These are phyloP conservation scores for Tremellales sp. DNA, from an alignment of 1,284 basidiomycete genomes.

Conservation along the genomic window DNA sequence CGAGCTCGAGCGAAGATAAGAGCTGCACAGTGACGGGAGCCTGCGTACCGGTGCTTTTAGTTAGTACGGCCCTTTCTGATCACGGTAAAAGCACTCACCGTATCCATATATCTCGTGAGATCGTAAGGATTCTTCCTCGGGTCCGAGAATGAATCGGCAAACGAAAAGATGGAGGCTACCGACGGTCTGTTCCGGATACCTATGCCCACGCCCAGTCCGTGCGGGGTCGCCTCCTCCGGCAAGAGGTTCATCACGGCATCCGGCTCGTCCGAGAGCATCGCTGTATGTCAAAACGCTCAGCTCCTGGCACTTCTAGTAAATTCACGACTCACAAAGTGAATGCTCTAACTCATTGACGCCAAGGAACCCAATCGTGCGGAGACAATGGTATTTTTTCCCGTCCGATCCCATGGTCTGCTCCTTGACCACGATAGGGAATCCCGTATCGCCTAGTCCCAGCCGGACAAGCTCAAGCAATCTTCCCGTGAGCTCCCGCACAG, in stretches of 20 bases:
- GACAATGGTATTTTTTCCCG: conserved; percentile 11
- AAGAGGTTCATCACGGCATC: conserved; percentile 65
- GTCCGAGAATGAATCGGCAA: conserved; percentile 36
- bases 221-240: conserved; percentile 37
- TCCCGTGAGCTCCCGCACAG: conserved; percentile 40
- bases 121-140: conserved; percentile 64
- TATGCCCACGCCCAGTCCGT: no score
- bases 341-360: conserved; percentile 90
- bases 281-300: conserved; percentile 49
- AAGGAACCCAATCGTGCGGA: conserved; percentile 84
- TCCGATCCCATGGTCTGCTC: conserved; percentile 49
- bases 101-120: conserved; percentile 84
- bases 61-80: conserved; percentile 14
- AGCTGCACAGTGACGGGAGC: conserved; percentile 77
- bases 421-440: conserved; percentile 74
- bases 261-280: conserved; percentile 68
- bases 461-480: conserved; percentile 41
- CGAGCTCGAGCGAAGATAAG: conserved; percentile 79
- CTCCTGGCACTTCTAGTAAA: conserved; percentile 3
- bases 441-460: conserved; percentile 59
- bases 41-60: conserved; percentile 47
- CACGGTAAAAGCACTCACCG: conserved; percentile 54
- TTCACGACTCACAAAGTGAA: conserved; percentile 65
- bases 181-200: conserved; percentile 17
- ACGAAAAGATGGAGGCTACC: conserved; percentile 39